Base-by-base conservation (phyloP, 768 basidiomycete species). In the Leucosporidium yakuticum region DNA sequence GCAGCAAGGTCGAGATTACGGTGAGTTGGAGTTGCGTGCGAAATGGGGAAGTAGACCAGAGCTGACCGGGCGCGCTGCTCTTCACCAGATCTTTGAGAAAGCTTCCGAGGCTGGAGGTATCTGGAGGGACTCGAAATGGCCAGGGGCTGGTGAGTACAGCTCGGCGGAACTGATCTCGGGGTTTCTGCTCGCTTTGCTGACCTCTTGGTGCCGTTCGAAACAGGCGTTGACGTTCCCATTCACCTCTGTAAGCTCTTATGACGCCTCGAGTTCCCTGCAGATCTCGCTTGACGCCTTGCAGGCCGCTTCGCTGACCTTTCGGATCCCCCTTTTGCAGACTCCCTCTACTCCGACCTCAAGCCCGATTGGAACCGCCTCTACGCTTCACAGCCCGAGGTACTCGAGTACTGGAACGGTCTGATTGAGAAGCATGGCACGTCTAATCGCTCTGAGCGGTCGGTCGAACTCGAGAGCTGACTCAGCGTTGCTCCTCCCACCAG, bases 281-380 rank as follows among this genome's bases (percentile, higher is more conserved):
- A 5, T 36, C 23, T 36, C 27, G 21, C 27, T 39, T n/a, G 17
- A 5, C 17, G 60, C 7, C 55, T 25, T 36, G 21, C 85, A 85
- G 74, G 80, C 80, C 66, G 82, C 84, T 48, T 85, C 78, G 83
- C 34, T 84, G 85, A 62, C 83, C 83, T 4, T 70, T 81, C 67
- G 63, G 19, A 71, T 62, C 48, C 64, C 64, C n/a, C 34, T 29
- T 74, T 6, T 64, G 62, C 57, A 65, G 62, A 36, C 34, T 36
- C 34, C 48, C 57, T 73, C 0, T 68, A 70, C 69, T 65, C 60
- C 20, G 60, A 69, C 44, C 60, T 72, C 7, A 69, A 69, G 29
- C 67, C 71, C 5, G 8, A 5, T 27, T 86, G 85, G 85, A 73
- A 80, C n/a, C 76, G 70, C 21, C 80, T 80, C 73, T 85, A 79